Conservation (phyloP, 2,329 filamentous ascomycete genomes). For the Cercospora sp. region DNA sequence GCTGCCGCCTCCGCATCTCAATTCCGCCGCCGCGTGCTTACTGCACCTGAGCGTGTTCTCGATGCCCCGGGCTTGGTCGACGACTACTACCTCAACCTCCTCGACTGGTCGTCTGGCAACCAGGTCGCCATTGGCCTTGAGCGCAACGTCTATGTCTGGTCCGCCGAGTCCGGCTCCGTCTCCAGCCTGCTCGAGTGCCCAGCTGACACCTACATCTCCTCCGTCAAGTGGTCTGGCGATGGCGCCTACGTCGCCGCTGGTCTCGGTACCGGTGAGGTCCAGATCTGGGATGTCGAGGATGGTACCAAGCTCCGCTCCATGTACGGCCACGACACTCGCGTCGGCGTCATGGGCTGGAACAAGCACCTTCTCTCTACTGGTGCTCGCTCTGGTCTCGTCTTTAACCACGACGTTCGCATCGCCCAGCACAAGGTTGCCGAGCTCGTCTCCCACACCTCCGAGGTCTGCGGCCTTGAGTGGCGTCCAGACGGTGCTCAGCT, state of each 20-base stretch:
- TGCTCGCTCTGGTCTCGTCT: constrained; percentile 89
- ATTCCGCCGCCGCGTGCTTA: constrained; percentile 87
- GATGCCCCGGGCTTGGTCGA: constrained; percentile 95
- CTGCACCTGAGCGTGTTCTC: constrained; percentile 90
- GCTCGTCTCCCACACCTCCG: constrained; percentile 93
- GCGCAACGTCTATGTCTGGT: constrained; percentile 98
- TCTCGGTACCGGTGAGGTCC: constrained; percentile 90
- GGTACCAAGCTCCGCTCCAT: constrained; percentile 95
- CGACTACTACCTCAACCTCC: constrained; percentile 97
- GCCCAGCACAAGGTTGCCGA: constrained; percentile 98
- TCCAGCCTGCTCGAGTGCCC: constrained; percentile 84
- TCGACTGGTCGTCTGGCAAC: constrained; percentile 97
- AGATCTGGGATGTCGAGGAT: constrained; percentile 99
- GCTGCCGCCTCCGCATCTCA: constrained; percentile 73
- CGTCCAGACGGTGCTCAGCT: constrained; percentile 93
- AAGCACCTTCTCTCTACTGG: constrained; percentile 97
- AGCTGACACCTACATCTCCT: constrained; percentile 92
- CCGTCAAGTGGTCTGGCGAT: constrained; percentile 97
- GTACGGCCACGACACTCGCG: constrained; percentile 94
- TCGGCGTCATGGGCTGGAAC: constrained; percentile 98
- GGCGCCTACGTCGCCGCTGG: constrained; percentile 95
- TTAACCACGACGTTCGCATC: constrained; percentile 97
- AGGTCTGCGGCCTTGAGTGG: constrained; percentile 98
- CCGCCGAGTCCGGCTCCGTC: constrained; percentile 87
- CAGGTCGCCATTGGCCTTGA: constrained; percentile 97